These are phyloP conservation scores for Inga oerstediana DNA, from an alignment of 306 rosid genomes.

Conservation along the genomic window DNA sequence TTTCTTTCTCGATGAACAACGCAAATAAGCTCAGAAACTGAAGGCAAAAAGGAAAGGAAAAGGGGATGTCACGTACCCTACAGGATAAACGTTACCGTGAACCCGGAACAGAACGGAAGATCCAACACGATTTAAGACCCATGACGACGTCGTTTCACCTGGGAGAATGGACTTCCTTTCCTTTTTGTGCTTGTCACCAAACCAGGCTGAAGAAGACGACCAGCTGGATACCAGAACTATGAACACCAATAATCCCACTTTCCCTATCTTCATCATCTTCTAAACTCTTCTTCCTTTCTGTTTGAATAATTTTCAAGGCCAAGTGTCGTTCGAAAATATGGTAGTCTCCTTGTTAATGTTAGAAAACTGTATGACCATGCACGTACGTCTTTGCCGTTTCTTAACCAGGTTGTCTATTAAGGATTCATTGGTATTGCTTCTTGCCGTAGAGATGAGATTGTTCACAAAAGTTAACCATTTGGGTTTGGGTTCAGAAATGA, in stretches of 20 bases:
- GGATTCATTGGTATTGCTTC: constrained; percentile 52
- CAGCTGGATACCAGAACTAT: constrained; percentile 40
- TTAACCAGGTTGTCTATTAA: constrained; percentile 27
- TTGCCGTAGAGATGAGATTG: constrained; percentile 29
- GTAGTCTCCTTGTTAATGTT: not conserved
- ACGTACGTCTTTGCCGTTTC: not conserved
- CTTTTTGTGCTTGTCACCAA: constrained; percentile 41
- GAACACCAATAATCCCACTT: constrained; percentile 35
- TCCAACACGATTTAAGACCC: constrained; percentile 46
- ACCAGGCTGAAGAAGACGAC: constrained; percentile 63
- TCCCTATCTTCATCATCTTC: constrained; percentile 35
- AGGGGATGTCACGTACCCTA: constrained; percentile 56
- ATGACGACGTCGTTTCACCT: constrained; percentile 44
- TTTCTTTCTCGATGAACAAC: too few relatives aligned
- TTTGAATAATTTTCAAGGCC: not conserved
- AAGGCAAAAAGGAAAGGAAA: not conserved
- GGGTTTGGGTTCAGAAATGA: constrained; percentile 36
- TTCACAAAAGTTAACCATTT: not conserved
- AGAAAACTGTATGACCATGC: not conserved
- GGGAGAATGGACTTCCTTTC: constrained; percentile 50
- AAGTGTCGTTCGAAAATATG: not conserved
- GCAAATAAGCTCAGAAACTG: not conserved
- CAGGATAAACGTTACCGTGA: constrained; percentile 84
- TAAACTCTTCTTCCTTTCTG: not conserved
- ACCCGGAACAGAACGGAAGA: constrained; percentile 74